Evolutionary conservation across 2,329 filamentous ascomycete genomes (phyloP).

Genomic region (Ophiocordyceps robertsii): DNA sequence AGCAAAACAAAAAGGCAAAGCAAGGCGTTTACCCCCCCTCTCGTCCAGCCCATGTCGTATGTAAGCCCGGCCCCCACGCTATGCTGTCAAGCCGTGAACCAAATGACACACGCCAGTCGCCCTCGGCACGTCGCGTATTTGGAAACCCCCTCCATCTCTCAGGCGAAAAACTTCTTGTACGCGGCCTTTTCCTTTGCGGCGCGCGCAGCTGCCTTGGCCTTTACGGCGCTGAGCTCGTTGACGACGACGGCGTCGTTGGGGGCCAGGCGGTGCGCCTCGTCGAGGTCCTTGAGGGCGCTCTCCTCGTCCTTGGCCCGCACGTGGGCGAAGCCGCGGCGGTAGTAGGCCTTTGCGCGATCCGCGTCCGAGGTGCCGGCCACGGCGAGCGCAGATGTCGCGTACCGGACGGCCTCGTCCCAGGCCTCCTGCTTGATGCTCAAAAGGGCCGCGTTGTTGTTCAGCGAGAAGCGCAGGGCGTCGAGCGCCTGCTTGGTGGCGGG

Average conservation of each 20-base stretch:
- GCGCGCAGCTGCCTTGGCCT: constrained; percentile 59
- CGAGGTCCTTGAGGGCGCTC: constrained; percentile 58
- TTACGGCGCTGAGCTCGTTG: constrained; percentile 65
- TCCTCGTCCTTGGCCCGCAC: constrained; percentile 76
- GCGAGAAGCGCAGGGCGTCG: constrained; percentile 62
- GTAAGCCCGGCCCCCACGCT: neutral
- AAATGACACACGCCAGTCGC: neutral
- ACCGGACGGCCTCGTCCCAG: constrained; percentile 56
- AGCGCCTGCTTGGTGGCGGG: constrained; percentile 54
- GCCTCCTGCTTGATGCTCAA: constrained; percentile 68
- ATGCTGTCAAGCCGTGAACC: neutral
- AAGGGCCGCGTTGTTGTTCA: constrained; percentile 82
- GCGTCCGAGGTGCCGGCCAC: constrained; percentile 51
- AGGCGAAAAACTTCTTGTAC: constrained; percentile 81
- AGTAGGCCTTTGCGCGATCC: constrained; percentile 82
- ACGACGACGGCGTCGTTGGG: constrained; percentile 63
- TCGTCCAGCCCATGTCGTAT: neutral
- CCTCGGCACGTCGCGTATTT: neutral
- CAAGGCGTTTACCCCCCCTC: too few relatives aligned
- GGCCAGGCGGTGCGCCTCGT: constrained; percentile 59
- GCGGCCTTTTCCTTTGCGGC: constrained; percentile 82
- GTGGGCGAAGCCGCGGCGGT: constrained; percentile 66
- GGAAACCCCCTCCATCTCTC: neutral
- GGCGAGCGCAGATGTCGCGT: constrained; percentile 61
- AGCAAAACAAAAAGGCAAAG: too few relatives aligned